phyloP scores from a whole-genome alignment of 306 rosid species.

The Trichosanthes truncata region DNA sequence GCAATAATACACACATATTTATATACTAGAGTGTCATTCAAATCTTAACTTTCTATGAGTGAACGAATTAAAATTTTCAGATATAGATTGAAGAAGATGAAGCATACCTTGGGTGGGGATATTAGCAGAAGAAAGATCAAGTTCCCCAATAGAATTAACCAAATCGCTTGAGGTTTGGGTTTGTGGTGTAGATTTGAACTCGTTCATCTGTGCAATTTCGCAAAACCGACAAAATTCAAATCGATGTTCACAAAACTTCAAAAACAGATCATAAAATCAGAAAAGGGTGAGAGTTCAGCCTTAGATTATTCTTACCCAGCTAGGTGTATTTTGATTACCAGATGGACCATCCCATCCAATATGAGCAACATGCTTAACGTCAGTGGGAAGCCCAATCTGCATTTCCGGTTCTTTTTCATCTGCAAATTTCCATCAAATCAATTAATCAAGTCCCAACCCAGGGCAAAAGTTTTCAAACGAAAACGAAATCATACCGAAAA shows the following conservation, averaged over 20 bases:
- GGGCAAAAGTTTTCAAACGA: neutral
- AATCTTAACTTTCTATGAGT: neutral
- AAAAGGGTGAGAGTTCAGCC: neutral
- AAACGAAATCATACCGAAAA: conserved; percentile 50
- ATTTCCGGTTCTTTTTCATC: conserved; percentile 76
- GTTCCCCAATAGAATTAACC: conserved; percentile 13
- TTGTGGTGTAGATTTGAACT: conserved; percentile 36
- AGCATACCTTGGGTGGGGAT: conserved; percentile 36
- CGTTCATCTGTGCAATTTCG: conserved; percentile 51
- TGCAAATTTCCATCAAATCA: conserved; percentile 17
- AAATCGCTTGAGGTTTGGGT: conserved; percentile 20
- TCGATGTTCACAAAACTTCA: neutral
- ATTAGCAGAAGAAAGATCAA: conserved; percentile 1
- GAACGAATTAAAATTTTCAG: neutral
- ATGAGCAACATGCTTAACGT: conserved; percentile 58
- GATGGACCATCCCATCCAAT: conserved; percentile 44
- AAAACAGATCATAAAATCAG: neutral
- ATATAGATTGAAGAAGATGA: neutral
- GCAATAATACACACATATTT: neutral
- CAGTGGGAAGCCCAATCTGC: conserved; percentile 92
- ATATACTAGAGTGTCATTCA: neutral
- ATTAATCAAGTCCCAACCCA: neutral
- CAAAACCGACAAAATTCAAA: neutral
- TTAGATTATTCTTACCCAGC: conserved; percentile 24
- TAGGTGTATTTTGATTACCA: conserved; percentile 19